Conservation (phyloP, 495 filamentous ascomycete species). For the Rusavskia elegans region DNA sequence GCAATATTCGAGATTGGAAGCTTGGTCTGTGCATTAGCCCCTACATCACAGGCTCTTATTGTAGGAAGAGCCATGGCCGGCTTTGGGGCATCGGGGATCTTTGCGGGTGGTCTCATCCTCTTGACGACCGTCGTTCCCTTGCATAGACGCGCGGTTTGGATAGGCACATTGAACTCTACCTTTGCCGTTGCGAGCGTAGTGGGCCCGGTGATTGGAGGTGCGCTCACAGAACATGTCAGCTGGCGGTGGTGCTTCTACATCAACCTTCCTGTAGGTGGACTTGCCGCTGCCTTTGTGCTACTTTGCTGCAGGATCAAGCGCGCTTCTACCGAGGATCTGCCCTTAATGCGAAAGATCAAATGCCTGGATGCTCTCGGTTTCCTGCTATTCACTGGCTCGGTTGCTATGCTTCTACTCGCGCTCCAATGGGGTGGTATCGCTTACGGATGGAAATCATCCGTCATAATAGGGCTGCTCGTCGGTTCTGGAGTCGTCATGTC, state of each 20-base stretch:
- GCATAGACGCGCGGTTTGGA: conserved; percentile 26
- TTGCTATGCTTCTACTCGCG: conserved; percentile 31
- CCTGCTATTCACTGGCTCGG: conserved; percentile 24
- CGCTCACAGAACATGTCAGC: conserved; percentile 33
- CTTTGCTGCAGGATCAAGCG: not conserved
- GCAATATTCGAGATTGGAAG: conserved; percentile 1
- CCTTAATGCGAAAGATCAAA: conserved; percentile 5
- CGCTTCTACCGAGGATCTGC: not conserved
- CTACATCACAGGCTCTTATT: conserved; percentile 46
- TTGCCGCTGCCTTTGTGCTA: not conserved
- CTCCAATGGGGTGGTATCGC: conserved; percentile 36
- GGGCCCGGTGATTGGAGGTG: conserved; percentile 39
- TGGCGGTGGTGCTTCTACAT: conserved; percentile 74
- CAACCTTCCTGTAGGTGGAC: conserved; percentile 24
- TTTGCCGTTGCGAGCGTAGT: conserved; percentile 38
- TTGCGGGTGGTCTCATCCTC: not conserved
- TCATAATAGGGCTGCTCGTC: conserved; percentile 19
- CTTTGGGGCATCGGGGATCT: conserved; percentile 42
- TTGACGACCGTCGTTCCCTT: conserved; percentile 1
- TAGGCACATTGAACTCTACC: conserved; percentile 22
- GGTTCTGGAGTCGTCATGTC: conserved; percentile 20
- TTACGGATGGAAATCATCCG: conserved; percentile 30
- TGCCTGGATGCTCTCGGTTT: conserved; percentile 30
- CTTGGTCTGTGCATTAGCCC: conserved; percentile 49
- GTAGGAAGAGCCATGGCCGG: conserved; percentile 58